phyloP scores from a whole-genome alignment of 306 rosid species.

The Malus fusca region DNA sequence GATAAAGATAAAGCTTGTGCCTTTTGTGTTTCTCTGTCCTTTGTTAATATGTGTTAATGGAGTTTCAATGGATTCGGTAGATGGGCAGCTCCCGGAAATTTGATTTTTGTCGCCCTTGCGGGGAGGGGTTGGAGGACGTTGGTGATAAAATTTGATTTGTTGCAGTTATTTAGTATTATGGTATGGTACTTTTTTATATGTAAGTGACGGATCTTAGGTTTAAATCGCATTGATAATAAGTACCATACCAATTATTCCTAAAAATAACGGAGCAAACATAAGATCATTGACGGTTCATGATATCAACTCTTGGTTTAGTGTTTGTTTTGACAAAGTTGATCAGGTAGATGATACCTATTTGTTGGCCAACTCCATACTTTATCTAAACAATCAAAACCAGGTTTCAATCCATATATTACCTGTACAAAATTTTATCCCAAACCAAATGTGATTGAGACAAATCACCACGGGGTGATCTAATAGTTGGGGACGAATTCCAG shows the following conservation, averaged over 20 bases:
- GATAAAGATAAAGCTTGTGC: not conserved
- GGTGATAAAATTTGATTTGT: no score
- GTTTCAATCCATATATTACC: not conserved
- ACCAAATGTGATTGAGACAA: not conserved
- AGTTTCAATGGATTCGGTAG: not conserved
- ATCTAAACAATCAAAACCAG: not conserved
- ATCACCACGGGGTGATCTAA: no score
- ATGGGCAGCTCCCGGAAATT: not conserved
- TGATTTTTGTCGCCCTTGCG: not conserved
- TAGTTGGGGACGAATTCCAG: no score
- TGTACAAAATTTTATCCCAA: not conserved
- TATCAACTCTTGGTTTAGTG: not conserved
- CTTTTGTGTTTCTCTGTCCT: not conserved
- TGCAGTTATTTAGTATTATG: no score
- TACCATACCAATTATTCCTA: no score
- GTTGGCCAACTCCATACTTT: not conserved
- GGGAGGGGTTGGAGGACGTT: not conserved
- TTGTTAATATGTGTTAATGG: not conserved
- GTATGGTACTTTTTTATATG: no score
- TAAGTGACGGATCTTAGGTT: fast-evolving
- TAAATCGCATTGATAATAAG: fast-evolving
- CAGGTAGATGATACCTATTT: not conserved
- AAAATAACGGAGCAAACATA: no score
- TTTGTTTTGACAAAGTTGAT: not conserved
- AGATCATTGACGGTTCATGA: no score